Base-by-base conservation (phyloP, 768 basidiomycete species). In the Rossbeevera mucosa region DNA sequence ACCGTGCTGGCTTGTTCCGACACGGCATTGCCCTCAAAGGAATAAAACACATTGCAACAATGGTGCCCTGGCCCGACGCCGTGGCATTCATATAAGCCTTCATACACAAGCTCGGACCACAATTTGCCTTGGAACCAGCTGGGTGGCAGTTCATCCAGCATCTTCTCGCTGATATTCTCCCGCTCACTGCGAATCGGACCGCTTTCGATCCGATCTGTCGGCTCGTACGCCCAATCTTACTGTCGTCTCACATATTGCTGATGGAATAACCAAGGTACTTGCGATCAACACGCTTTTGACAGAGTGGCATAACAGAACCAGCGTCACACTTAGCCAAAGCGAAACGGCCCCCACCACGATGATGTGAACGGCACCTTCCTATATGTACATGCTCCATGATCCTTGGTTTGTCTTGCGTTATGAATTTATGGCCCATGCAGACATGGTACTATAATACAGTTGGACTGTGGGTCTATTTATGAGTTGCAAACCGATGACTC, bases 391-490 rank as follows among this genome's bases (percentile, higher is more conserved):
- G 40, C 50, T n/a, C 29, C 45, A 18, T 56, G n/a, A n/a, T n/a
- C n/a, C n/a, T n/a, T n/a, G n/a, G n/a, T 42, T 22, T 44, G 51
- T 38, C 28, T 54, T 56, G 53, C 45, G 48, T 51, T 48, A 53
- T 48, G 43, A 29, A 46, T 52, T 58, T 44, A 54, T 47, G 40
- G 40, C 30, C 41, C 50, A 36, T 46, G 43, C 13, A 44, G 46
- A 49, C 47, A 54, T 45, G 47, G 48, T 56, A 52, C 31, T 67
- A 67, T 58, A 44, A 58, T 70, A 67, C 64, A 65, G 47, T 53
- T 52, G 49, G 21, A 47, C 50, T 40, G 52, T 55, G 54, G 25
- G 48, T 59, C 36, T 63, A 36, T 24, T 60, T 55, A 57, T 56
- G 56, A 28, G 14, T 42, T 54, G 47, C 50, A 22, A 53, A 38